Conservation (phyloP, 2,329 filamentous ascomycete genomes). For the Keithomyces neogunnii region DNA sequence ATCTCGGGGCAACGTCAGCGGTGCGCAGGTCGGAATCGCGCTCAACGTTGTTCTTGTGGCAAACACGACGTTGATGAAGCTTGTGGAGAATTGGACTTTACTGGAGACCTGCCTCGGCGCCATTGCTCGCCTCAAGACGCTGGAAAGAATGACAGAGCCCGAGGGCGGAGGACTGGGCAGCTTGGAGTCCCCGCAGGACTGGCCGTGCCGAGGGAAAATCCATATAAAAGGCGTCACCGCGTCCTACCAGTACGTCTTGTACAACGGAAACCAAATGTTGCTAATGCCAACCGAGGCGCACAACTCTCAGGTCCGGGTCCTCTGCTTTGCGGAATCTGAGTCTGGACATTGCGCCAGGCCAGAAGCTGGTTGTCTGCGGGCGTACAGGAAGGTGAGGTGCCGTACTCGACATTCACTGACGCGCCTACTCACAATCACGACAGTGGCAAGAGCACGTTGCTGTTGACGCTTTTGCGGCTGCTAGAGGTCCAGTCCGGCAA, state of each 20-base stretch:
- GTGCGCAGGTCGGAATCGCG: slow-evolving; percentile 1
- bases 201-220: slow-evolving; percentile 18
- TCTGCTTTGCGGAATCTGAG: slow-evolving; percentile 4
- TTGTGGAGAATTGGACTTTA: slow-evolving; percentile 2
- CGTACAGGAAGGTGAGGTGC: slow-evolving; percentile 16
- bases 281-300: too few species aligned
- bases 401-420: neutral
- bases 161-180: neutral
- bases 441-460: slow-evolving; percentile 17
- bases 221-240: slow-evolving; percentile 17
- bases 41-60: neutral
- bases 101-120: slow-evolving; percentile 8
- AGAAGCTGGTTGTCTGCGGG: slow-evolving; percentile 16
- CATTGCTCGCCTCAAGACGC: slow-evolving; percentile 10
- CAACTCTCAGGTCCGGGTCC: neutral
- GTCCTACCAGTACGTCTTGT: slow-evolving; percentile 12
- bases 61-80: neutral
- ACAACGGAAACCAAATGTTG: too few species aligned
- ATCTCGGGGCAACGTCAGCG: neutral
- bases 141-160: slow-evolving; percentile 6
- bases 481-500: slow-evolving; percentile 13
- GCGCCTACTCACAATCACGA: slow-evolving; percentile 2
- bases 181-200: slow-evolving; percentile 7
- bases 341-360: slow-evolving; percentile 10
- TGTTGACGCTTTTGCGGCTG: slow-evolving; percentile 12